Evolutionary conservation across 2,329 filamentous ascomycete genomes (phyloP).

Genomic region (Paecilomyces dactylethromorphus): DNA sequence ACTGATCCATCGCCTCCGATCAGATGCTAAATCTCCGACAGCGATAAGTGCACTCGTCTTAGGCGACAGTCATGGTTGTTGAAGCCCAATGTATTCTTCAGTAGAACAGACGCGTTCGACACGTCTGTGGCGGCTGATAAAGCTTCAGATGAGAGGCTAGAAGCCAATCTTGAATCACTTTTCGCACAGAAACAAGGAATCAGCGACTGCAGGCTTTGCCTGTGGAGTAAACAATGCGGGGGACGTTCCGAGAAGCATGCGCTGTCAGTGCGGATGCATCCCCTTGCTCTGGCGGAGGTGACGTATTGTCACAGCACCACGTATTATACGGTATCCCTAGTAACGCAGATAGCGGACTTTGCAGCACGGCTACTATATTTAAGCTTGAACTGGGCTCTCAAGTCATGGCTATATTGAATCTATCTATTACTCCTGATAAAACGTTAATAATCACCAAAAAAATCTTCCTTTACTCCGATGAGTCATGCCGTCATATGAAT

Average conservation of each 20-base stretch:
- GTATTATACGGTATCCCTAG: conserved; percentile 1
- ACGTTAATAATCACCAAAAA: background rate
- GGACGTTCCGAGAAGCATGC: conserved; percentile 11
- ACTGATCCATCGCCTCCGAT: conserved; percentile 66
- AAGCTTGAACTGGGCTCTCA: background rate
- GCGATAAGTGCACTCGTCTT: background rate
- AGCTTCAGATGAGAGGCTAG: background rate
- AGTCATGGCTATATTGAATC: background rate
- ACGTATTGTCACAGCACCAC: conserved; percentile 11
- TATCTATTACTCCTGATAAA: background rate
- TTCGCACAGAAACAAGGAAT: background rate
- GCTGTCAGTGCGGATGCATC: conserved; percentile 12
- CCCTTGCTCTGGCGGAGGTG: conserved; percentile 11
- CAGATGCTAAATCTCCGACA: background rate
- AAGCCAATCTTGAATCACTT: background rate
- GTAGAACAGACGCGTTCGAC: background rate
- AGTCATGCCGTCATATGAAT: background rate
- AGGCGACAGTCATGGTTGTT: background rate
- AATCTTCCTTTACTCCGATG: background rate
- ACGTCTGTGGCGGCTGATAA: background rate
- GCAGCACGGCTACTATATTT: background rate
- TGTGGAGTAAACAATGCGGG: conserved; percentile 9
- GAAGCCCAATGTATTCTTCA: background rate
- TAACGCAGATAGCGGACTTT: background rate
- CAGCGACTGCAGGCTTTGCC: background rate